Evolutionary conservation across 2,329 filamentous ascomycete species (phyloP).

Genomic region (Alternaria longipes): DNA sequence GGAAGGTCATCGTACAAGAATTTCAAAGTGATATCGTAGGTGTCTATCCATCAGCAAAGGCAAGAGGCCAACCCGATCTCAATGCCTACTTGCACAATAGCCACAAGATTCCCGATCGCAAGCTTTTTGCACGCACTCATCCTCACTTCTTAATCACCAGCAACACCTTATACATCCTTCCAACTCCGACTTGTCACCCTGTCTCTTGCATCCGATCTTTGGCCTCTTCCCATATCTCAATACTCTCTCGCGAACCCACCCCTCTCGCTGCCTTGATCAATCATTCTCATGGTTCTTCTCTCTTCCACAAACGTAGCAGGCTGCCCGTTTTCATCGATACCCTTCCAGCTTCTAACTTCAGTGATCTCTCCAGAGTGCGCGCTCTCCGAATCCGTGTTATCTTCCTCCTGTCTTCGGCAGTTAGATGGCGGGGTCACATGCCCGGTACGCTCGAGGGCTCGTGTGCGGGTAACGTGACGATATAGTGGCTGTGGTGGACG

Average conservation of each 20-base stretch:
- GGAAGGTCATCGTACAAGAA: background rate
- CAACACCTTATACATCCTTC: constrained; percentile 19
- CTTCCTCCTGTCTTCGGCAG: constrained; percentile 18
- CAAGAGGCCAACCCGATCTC: background rate
- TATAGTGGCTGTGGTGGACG: constrained; percentile 17
- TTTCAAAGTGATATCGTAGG: background rate
- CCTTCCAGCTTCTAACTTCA: constrained; percentile 37
- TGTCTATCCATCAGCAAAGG: background rate
- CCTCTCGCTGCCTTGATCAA: constrained; percentile 21
- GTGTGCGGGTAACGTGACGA: constrained; percentile 24
- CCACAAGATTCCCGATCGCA: background rate
- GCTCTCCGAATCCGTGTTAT: constrained; percentile 39
- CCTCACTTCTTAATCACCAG: too few species aligned
- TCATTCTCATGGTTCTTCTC: constrained; percentile 22
- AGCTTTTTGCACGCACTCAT: background rate
- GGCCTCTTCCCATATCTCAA: background rate
- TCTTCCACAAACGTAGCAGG: constrained; percentile 41
- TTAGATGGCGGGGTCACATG: constrained; percentile 20
- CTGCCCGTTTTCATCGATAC: constrained; percentile 41
- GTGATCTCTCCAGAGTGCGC: constrained; percentile 26
- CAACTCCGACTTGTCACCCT: constrained; percentile 8
- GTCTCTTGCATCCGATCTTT: constrained; percentile 10
- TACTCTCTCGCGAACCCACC: constrained; percentile 13
- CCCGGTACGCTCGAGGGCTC: constrained; percentile 10
- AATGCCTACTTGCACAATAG: background rate